These are phyloP conservation scores for Cardamine occulta DNA, from an alignment of 345 rosid genomes.

Conservation along the genomic window DNA sequence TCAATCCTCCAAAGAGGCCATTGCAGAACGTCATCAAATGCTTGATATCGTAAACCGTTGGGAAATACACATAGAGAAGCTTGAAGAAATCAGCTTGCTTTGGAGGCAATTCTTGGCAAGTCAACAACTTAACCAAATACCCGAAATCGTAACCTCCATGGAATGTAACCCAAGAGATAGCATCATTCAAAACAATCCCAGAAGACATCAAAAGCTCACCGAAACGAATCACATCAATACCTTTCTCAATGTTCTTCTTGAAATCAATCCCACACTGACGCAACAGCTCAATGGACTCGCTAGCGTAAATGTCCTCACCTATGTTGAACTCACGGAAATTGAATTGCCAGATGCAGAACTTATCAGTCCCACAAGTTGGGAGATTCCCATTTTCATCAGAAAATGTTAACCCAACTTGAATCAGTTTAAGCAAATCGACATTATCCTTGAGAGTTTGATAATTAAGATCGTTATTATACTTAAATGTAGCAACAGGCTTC, in stretches of 20 bases:
- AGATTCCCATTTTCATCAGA: conserved; percentile 77
- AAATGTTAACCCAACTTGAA: conserved; percentile 81
- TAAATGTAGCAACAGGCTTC: conserved; percentile 77
- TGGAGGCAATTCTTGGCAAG: conserved; percentile 63
- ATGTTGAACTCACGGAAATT: conserved; percentile 85
- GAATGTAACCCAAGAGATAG: conserved; percentile 76
- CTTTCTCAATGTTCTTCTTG: conserved; percentile 71
- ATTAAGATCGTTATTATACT: conserved; percentile 78
- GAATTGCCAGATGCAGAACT: conserved; percentile 84
- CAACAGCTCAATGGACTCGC: conserved; percentile 82
- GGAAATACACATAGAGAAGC: conserved; percentile 65
- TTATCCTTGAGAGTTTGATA: conserved; percentile 81
- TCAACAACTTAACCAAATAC: conserved; percentile 77
- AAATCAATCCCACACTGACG: conserved; percentile 84
- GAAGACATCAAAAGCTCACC: conserved; percentile 94
- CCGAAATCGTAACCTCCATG: conserved; percentile 93
- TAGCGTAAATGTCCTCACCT: conserved; percentile 71
- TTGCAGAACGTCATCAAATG: conserved; percentile 91
- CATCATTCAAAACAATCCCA: conserved; percentile 75
- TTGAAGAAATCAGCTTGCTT: conserved; percentile 71
- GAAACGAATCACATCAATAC: conserved; percentile 75
- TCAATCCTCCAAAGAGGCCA: conserved; percentile 84
- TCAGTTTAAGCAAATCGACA: conserved; percentile 81
- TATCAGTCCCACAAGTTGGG: conserved; percentile 79
- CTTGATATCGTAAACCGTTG: conserved; percentile 80